Evolutionary conservation across 2,329 filamentous ascomycete genomes (phyloP).

Genomic region (Ceratocystis destructans): DNA sequence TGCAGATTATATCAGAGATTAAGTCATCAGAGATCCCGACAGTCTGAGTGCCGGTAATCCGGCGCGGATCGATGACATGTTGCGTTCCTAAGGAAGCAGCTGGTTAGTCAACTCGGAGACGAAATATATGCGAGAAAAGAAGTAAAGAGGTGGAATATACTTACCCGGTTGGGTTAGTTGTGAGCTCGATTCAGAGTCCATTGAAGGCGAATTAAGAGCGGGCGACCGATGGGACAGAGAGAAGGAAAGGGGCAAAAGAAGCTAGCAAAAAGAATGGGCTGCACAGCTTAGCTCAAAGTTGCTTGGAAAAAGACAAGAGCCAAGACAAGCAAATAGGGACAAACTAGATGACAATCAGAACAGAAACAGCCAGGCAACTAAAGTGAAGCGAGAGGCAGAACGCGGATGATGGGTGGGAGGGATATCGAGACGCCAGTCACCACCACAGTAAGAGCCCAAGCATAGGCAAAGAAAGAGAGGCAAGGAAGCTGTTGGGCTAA

Average conservation of each 20-base stretch:
- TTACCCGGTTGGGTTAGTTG: constrained; percentile 17
- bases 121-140: neutral
- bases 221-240: neutral
- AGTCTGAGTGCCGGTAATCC: constrained; percentile 53
- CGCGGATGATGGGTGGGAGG: too few relatives aligned
- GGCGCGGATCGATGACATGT: constrained; percentile 64
- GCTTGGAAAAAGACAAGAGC: too few relatives aligned
- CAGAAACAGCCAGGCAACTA: too few relatives aligned
- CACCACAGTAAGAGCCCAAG: too few relatives aligned
- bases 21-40: constrained; percentile 73
- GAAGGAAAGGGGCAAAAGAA: neutral
- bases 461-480: too few relatives aligned
- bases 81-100: constrained; percentile 48
- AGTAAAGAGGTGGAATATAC: neutral
- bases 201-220: constrained; percentile 23
- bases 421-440: too few relatives aligned
- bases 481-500: too few relatives aligned
- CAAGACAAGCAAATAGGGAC: too few relatives aligned
- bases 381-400: too few relatives aligned
- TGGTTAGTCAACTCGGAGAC: neutral
- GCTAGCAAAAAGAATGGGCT: neutral
- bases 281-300: too few relatives aligned
- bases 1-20: constrained; percentile 75
- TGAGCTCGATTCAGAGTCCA: constrained; percentile 31
- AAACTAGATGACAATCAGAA: too few relatives aligned